Percentiles rank a stretch among this genome's conserved stretches.
phyloP scores from a whole-genome alignment of 2,329 filamentous ascomycete genomes.

The Hypoxylon sp. region DNA sequence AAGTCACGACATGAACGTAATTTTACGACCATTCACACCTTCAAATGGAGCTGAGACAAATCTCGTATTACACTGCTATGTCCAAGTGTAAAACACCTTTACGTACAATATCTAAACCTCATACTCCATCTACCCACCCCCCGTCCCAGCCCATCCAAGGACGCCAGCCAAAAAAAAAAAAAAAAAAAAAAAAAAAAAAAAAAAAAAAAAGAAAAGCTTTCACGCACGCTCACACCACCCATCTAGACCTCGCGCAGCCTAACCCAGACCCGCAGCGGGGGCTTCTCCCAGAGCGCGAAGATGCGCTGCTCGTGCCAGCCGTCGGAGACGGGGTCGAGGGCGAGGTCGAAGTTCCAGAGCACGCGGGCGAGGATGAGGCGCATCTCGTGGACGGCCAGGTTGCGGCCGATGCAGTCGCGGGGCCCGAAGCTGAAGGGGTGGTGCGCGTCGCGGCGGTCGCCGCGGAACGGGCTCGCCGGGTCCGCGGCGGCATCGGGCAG shows the following conservation, averaged over 20 bases:
- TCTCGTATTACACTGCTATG: too few species aligned
- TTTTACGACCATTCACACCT: too few species aligned
- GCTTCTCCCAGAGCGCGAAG: conserved; percentile 40
- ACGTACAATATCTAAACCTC: too few species aligned
- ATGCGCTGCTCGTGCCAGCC: conserved; percentile 40
- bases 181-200: too few species aligned
- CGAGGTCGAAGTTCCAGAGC: conserved; percentile 41
- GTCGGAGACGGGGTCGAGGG: conserved; percentile 32
- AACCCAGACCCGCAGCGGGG: conserved; percentile 34
- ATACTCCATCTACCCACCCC: too few species aligned
- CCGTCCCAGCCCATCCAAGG: too few species aligned
- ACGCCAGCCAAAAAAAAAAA: too few species aligned
- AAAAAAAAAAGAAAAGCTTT: neutral
- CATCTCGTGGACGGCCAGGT: conserved; percentile 42
- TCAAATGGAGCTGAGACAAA: too few species aligned
- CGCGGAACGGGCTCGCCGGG: conserved; percentile 38
- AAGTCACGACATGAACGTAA: neutral
- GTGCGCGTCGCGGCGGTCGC: conserved; percentile 39
- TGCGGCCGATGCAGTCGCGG: conserved; percentile 38
- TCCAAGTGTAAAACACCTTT: too few species aligned
- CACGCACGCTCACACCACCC: too few species aligned
- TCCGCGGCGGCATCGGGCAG: conserved; percentile 34
- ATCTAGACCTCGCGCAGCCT: conserved; percentile 12
- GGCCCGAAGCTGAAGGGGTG: conserved; percentile 40
- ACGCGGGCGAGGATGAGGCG: conserved; percentile 40